Conservation (phyloP, 345 rosid species). For the Linum tenue region DNA sequence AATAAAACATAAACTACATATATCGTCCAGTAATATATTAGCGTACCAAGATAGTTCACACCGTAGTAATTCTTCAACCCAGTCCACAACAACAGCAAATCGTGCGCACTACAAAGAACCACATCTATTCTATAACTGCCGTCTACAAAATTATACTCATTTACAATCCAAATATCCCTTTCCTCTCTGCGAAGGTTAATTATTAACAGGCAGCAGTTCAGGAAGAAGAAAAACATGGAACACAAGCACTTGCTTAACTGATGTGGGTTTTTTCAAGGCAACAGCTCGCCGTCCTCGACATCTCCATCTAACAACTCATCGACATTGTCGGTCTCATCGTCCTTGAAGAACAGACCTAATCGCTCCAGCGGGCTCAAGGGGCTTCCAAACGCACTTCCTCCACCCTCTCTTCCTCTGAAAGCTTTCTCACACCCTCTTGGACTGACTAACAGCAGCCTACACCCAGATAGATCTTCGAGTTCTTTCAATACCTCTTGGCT, state of each 20-base stretch:
- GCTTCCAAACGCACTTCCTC: constrained; percentile 17
- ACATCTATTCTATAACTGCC: background rate
- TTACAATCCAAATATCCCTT: background rate
- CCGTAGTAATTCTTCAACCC: background rate
- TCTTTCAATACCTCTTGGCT: constrained; percentile 37
- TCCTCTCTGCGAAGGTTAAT: background rate
- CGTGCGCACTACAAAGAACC: background rate
- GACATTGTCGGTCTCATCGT: constrained; percentile 27
- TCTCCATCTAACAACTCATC: constrained; percentile 30
- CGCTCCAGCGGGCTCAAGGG: constrained; percentile 24
- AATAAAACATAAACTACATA: too few species aligned
- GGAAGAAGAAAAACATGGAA: background rate
- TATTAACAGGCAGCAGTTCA: background rate
- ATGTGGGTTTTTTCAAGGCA: constrained; percentile 8
- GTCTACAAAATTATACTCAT: constrained; percentile 14
- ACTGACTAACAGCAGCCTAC: constrained; percentile 19
- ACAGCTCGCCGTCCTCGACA: constrained; percentile 79
- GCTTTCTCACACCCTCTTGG: constrained; percentile 11
- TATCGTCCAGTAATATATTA: too few species aligned
- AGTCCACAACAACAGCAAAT: background rate
- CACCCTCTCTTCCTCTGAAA: constrained; percentile 14
- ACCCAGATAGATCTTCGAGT: constrained; percentile 45
- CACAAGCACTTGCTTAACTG: too few species aligned
- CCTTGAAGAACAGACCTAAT: constrained; percentile 56
- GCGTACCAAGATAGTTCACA: too few species aligned